Base-by-base conservation (phyloP, 1,139 yeast genomes). In the Candida sp. region DNA sequence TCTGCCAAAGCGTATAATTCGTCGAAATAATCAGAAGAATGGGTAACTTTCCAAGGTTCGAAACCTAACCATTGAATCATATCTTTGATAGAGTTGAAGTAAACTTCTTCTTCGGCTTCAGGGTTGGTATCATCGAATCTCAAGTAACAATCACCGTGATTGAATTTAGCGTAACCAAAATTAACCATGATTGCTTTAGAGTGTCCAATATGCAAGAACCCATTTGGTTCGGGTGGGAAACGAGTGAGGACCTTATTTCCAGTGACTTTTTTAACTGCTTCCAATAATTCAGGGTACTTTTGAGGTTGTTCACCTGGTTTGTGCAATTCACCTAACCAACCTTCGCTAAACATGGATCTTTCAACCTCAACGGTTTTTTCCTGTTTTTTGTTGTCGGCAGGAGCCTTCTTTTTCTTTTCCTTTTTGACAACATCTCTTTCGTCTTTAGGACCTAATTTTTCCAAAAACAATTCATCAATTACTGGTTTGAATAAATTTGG, bases 141-240 rank as follows among this genome's bases (percentile, higher is more conserved):
- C 61, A 95, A 75, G 64, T 90, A 89, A 66, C 98, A 91, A 46
- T 81, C 76, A 50, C 99, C 99, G 47, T 80, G 77, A 62, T 90
- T 77, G 66, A 71, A 84, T 63, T 87, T 84, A 38, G 99, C 99
- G 61, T 77, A 93, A 12, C 98, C 98, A 64, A 93, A 93, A 64
- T 93, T 91, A 46, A 93, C 96, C 79, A 93, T 87, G 61, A 93
- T 93, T 42, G 99, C 99, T 70, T 95, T 95, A 40, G 97, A 87
- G 63, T 93, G 99, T 38, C 99, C 99, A 65, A 93, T 93, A 63
- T 93, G 99, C 60, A 93, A 77, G 60, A 82, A 93, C 45, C 99
- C 99, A 63, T 91, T 91, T 42, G 99, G 99, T 68, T 93, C 99
- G 5, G 99, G 99, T 30, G 99, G 99, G 73, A 93, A 93, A 61